Conservation (phyloP, 345 rosid genomes). For the Lagerstroemia speciosa region DNA sequence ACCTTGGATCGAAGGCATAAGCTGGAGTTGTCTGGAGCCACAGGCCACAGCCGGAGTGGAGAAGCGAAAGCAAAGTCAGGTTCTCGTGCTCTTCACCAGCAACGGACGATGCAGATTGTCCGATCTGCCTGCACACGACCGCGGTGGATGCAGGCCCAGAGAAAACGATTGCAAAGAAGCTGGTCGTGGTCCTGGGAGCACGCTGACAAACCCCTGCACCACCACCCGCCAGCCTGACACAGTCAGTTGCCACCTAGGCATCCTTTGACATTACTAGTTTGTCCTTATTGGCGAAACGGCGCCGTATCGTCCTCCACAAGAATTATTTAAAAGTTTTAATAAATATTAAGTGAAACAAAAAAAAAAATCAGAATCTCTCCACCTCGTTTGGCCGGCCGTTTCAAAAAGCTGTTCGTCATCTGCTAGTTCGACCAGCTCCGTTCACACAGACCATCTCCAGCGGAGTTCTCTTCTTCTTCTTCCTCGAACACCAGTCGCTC, state of each 20-base stretch:
- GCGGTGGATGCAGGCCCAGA: too few relatives aligned
- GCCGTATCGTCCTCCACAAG: neutral
- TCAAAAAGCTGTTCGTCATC: neutral
- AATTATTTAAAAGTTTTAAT: neutral
- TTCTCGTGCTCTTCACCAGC: too few relatives aligned
- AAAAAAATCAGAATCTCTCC: neutral
- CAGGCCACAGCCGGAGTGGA: too few relatives aligned
- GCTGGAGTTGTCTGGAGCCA: too few relatives aligned
- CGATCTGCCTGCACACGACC: too few relatives aligned
- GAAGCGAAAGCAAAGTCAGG: too few relatives aligned
- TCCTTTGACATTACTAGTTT: neutral
- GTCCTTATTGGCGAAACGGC: neutral
- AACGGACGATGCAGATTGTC: too few relatives aligned
- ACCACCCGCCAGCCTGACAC: conserved; percentile 7
- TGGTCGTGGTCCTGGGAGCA: too few relatives aligned
- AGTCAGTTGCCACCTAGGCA: conserved; percentile 6
- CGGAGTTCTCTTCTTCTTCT: neutral
- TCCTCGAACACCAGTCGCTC: neutral
- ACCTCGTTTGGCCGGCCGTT: neutral
- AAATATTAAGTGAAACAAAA: neutral
- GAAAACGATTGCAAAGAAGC: too few relatives aligned
- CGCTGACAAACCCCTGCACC: neutral
- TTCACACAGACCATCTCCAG: neutral
- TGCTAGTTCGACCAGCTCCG: neutral
- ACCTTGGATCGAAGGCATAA: too few relatives aligned